These are phyloP conservation scores for Elongisporangium prolatum DNA, from an alignment of 352 stramenopile genomes.

Conservation along the genomic window DNA sequence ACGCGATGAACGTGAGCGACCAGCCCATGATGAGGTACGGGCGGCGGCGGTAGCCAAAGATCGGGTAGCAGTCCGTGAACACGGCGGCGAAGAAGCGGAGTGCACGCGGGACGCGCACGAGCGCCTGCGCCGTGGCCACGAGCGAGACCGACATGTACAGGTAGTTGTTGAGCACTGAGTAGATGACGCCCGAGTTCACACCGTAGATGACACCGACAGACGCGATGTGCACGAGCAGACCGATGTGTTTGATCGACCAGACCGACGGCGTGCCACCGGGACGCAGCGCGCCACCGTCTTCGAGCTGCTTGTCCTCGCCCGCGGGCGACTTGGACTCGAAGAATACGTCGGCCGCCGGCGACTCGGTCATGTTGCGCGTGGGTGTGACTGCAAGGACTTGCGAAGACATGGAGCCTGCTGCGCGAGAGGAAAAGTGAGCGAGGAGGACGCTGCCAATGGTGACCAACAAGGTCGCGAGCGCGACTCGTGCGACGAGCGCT, in stretches of 20 bases:
- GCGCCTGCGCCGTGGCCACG: constrained; percentile 33
- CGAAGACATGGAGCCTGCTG: too few relatives aligned
- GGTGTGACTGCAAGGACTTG: too few relatives aligned
- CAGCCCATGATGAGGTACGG: constrained; percentile 78
- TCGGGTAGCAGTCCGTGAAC: constrained; percentile 75
- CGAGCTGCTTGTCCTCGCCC: constrained; percentile 2
- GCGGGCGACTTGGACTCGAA: constrained; percentile 2
- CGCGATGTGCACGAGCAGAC: constrained; percentile 39
- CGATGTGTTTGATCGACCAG: constrained; percentile 33
- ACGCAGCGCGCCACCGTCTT: constrained; percentile 25
- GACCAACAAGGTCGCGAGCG: too few relatives aligned
- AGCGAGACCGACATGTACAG: constrained; percentile 51
- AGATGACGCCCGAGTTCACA: constrained; percentile 27
- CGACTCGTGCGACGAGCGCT: too few relatives aligned
- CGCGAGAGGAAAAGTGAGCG: too few relatives aligned
- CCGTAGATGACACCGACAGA: constrained; percentile 43
- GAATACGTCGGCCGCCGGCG: too few relatives aligned
- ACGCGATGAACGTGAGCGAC: constrained; percentile 30
- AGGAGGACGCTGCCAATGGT: too few relatives aligned
- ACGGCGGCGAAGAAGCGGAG: constrained; percentile 58
- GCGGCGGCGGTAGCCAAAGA: constrained; percentile 72
- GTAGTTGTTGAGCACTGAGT: constrained; percentile 57
- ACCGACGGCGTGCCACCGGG: constrained; percentile 30
- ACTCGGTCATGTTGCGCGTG: too few relatives aligned
- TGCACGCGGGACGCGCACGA: constrained; percentile 34